Evolutionary conservation across 306 rosid genomes (phyloP).

Genomic region (Leucaena leucocephala): DNA sequence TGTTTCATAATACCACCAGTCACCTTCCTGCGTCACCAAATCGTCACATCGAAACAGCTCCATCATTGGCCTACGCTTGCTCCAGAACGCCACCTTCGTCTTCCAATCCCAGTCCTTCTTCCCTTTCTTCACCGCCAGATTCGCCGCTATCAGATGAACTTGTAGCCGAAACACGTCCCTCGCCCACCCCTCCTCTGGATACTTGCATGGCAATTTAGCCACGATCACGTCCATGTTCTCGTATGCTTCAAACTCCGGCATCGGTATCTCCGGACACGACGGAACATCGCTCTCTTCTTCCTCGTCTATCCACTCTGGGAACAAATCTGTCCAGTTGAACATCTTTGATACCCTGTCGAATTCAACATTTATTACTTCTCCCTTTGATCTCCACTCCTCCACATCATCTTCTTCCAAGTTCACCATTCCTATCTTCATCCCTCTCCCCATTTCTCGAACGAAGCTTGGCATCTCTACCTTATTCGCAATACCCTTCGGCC

Average conservation of each 20-base stretch:
- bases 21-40: conserved; percentile 60
- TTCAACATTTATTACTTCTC: conserved; percentile 36
- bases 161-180: conserved; percentile 80
- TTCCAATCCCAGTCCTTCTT: conserved; percentile 54
- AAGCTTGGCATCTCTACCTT: conserved; percentile 65
- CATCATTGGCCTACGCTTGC: conserved; percentile 90
- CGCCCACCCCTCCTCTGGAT: conserved; percentile 66
- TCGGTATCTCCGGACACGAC: conserved; percentile 80
- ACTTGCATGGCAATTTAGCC: conserved; percentile 77
- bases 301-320: conserved; percentile 94
- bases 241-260: conserved; percentile 60
- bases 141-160: conserved; percentile 75
- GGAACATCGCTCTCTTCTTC: conserved; percentile 89
- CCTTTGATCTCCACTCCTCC: conserved; percentile 56
- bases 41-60: conserved; percentile 81
- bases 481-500: conserved; percentile 42
- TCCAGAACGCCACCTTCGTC: conserved; percentile 64
- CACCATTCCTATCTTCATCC: conserved; percentile 78
- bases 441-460: conserved; percentile 50
- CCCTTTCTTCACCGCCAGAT: conserved; percentile 66
- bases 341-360: conserved; percentile 64
- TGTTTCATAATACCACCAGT: conserved; percentile 84
- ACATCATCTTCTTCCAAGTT: conserved; percentile 65
- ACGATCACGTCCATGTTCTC: conserved; percentile 63
- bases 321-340: conserved; percentile 88